Base-by-base conservation (phyloP, 495 filamentous ascomycete species). In the Hypoxylon fuscum region DNA sequence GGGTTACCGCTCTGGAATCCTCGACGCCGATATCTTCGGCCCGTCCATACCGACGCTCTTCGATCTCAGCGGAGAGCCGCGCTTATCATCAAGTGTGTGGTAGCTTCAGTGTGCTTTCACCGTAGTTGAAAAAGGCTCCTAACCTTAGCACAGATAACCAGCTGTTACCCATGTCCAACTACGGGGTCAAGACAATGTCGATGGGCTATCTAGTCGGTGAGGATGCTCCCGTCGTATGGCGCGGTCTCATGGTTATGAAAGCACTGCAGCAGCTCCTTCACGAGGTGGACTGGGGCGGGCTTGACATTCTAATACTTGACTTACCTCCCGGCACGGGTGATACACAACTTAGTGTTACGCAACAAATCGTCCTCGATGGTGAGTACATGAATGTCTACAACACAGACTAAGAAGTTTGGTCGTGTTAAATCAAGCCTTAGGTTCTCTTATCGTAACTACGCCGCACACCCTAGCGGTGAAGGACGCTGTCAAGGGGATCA, bases 221-320 rank as follows among this genome's bases (percentile, higher is more conserved):
- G 66, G 83, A 86, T 31, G 85, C 85, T 0, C 90, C 95, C 3
- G 88, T 99, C n/a, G 91, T 91, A 32, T 99, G 96, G 95, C 87
- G 95, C 29, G 95, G 95, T 0, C 82, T 96, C 15, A 98, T 99
- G 93, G 90, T 98, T 14, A 93, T 94, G 79, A 99, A 99, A 75
- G 95, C 96, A 0, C 78, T 99, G 66, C 93, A 97, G 61, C 95
- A 99, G 70, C 84, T 99, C 2, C 83, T 99, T 6, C 92, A 96
- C 70, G 91, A 93, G 46, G 95, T 98, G 3, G 90, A 92, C 48
- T 99, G 95, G 95, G 88, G 87, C 1, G 85, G 83, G 7, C 76
- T 87, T 0, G 95, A 98, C 71, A 76, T 98, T 0, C 79, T 99
- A 10, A 88, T 99, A 12, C 77, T 99, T 5, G 95, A 99, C 63